Conservation (phyloP, 805 yeast species). For the Starmerella riodocensis region DNA sequence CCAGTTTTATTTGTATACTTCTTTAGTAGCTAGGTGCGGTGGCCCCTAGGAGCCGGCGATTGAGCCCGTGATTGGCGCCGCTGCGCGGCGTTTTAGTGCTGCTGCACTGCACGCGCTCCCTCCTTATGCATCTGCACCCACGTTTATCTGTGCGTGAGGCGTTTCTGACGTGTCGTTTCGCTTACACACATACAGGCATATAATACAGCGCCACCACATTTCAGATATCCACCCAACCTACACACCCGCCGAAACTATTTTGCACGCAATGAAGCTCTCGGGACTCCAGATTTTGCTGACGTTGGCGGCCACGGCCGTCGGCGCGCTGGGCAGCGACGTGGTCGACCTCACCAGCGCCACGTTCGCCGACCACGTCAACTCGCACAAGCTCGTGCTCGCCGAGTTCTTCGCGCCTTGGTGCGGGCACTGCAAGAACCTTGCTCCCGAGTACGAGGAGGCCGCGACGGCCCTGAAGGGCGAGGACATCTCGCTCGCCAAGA, state of each 20-base stretch:
- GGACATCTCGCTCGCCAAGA: slow-evolving; percentile 46
- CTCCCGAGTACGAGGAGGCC: slow-evolving; percentile 28
- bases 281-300: slow-evolving; percentile 28
- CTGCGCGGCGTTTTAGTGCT: no score
- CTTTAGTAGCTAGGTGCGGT: no score
- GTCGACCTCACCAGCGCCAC: slow-evolving; percentile 57
- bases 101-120: background rate
- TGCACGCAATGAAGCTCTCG: slow-evolving; percentile 30
- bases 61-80: no score
- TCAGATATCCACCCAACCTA: no score
- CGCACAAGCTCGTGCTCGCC: slow-evolving; percentile 66
- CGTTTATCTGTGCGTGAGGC: no score
- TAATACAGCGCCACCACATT: no score
- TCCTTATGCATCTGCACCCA: background rate
- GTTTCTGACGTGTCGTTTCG: slow-evolving; percentile 14
- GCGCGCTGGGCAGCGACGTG: slow-evolving; percentile 73
- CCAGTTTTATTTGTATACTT: no score
- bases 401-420: slow-evolving; percentile 98
- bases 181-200: slow-evolving; percentile 1
- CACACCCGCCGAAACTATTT: background rate
- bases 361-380: slow-evolving; percentile 51
- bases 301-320: slow-evolving; percentile 33
- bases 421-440: slow-evolving; percentile 58
- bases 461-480: slow-evolving; percentile 16
- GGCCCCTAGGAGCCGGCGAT: no score